A percentile compares a stretch with the other conserved stretches of the same genome.
Conservation (phyloP, 2,329 filamentous ascomycete genomes). For the Phyllosticta capitalensis region DNA sequence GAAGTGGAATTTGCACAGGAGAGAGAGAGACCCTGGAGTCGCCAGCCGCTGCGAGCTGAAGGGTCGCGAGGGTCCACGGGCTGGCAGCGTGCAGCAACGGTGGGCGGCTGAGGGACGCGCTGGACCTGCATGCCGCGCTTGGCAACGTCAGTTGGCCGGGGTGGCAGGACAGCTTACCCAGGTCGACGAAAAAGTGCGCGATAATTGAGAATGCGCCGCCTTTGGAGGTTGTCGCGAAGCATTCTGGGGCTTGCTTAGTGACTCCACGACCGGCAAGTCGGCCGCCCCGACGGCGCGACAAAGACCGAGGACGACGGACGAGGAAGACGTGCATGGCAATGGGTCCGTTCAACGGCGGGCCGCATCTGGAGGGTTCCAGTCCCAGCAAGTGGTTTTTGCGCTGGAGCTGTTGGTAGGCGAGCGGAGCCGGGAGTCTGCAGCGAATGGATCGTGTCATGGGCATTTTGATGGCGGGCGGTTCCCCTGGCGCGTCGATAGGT, state of each 20-base stretch:
- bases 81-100: not conserved
- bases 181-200: not conserved
- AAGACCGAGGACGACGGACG: not conserved
- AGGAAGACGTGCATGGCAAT: not conserved
- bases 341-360: not conserved
- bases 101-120: not conserved
- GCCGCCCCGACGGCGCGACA: not conserved
- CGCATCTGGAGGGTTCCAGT: not conserved
- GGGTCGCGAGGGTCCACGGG: no score
- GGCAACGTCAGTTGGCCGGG: not conserved
- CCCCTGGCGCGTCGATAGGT: not conserved
- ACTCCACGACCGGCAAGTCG: no score
- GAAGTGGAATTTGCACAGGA: no score
- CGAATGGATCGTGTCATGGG: no score
- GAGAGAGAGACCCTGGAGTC: no score
- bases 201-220: no score
- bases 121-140: not conserved
- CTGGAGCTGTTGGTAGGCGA: not conserved
- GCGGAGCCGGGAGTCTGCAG: not conserved
- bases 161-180: not conserved
- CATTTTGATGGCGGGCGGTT: not conserved
- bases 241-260: no score
- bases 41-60: no score
- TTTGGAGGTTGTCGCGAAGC: not conserved
- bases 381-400: not conserved